Evolutionary conservation across 164 flowering plant species (phyloP).

Genomic region (Stephania japonica): DNA sequence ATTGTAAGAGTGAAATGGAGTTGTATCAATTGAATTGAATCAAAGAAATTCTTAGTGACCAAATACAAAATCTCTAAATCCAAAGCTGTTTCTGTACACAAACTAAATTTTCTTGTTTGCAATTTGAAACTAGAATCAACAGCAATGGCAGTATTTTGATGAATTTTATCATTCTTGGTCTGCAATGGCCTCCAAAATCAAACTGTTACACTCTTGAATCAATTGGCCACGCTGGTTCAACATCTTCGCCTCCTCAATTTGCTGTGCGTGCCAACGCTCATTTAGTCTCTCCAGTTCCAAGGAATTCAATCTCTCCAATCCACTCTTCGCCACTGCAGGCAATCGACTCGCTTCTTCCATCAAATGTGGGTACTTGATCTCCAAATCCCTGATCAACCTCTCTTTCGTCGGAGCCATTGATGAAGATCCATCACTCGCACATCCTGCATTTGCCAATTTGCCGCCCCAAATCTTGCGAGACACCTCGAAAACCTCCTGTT

Average conservation of each 20-base stretch:
- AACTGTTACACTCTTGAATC: not conserved
- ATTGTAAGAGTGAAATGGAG: no score
- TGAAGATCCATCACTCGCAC: no score
- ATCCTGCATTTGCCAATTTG: no score
- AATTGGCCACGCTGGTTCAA: not conserved
- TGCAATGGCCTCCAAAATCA: not conserved
- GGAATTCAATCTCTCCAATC: not conserved
- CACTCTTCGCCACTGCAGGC: not conserved
- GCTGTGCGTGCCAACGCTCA: not conserved
- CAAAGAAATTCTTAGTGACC: no score
- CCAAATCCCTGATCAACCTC: not conserved
- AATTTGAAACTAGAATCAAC: not conserved
- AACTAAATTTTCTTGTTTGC: not conserved
- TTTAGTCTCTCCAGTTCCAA: not conserved
- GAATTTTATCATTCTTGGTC: not conserved
- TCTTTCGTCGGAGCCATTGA: no score
- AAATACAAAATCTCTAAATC: no score
- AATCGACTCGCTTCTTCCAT: not conserved
- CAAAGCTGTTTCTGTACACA: no score
- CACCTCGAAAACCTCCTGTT: not conserved
- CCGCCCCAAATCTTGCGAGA: no score
- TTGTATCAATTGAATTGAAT: no score
- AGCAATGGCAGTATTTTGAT: no score
- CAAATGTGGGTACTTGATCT: not conserved
- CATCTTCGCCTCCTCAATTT: not conserved